Base-by-base conservation (phyloP, 176 grass and related monocot genomes). In the Otatea glauca region DNA sequence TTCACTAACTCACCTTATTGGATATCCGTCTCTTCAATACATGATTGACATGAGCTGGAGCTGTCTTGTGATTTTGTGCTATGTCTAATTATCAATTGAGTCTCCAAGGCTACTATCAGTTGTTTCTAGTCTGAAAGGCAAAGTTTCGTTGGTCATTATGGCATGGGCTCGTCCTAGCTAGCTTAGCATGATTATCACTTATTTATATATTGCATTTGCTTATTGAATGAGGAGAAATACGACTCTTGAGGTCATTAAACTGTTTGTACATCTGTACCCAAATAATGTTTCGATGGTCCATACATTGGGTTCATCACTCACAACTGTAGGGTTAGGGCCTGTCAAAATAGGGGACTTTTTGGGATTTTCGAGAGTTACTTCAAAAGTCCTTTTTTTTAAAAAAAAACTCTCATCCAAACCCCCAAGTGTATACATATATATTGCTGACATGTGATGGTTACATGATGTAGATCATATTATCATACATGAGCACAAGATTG, bases 141-240 rank as follows among this genome's bases (percentile, higher is more conserved):
- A 79, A 62, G 60, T 61, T 87, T 47, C 60, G 73, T 29, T 83
- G 50, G 47, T 35, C 80, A 79, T 83, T 74, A 90, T 86, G 81
- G 77, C 34, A 48, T 81, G 79, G 25, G 77, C 63, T 80, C 55
- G 70, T 84, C 75, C 51, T 84, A 84, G 75, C 79, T 76, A 87
- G 53, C 68, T 60, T 78, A 68, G 68, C 68, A 90, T 74, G 74
- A 83, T 68, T 74, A 83, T 83, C 78, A 87, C 45, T 87, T 68
- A 87, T 81, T 69, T 76, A 37, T 85, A 50, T 68, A 74, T 68
- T 74, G 81, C 84, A 87, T 83, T 87, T 74, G 47, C 43, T 87
- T 68, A 43, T 90, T 90, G 21, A 83, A 69, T 83, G 84, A 79
- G 38, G 56, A 29, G 39, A 79, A 74, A 83, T 68, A 83, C 7